These are phyloP conservation scores for Tubosaeta sp. DNA, from an alignment of 768 basidiomycete species.

Conservation along the genomic window DNA sequence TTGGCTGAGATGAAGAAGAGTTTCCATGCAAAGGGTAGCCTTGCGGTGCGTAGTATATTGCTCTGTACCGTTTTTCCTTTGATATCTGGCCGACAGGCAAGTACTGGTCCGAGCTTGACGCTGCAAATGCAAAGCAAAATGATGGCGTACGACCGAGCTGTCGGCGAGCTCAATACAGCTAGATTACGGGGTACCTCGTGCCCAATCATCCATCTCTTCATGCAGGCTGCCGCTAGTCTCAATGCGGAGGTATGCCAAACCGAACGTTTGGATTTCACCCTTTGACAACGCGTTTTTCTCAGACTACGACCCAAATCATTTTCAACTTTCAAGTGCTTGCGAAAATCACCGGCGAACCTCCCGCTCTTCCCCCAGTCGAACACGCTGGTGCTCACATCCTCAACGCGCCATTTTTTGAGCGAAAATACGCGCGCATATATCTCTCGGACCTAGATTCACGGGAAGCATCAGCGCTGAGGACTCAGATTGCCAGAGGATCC, in stretches of 20 bases:
- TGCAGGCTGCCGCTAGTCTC: slow-evolving; percentile 60
- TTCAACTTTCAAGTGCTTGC: slow-evolving; percentile 70
- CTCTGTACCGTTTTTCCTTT: background rate
- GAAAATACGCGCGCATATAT: slow-evolving; percentile 80
- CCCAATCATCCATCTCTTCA: slow-evolving; percentile 69
- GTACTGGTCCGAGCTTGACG: slow-evolving; percentile 51
- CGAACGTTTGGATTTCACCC: background rate
- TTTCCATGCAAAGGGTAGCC: slow-evolving; percentile 50
- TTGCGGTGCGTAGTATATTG: slow-evolving; percentile 41
- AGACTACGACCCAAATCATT: slow-evolving; percentile 57
- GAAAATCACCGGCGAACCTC: slow-evolving; percentile 75
- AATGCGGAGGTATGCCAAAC: slow-evolving; percentile 45
- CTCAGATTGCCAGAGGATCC: slow-evolving; percentile 74
- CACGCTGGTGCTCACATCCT: slow-evolving; percentile 80
- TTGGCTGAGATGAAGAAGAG: slow-evolving; percentile 60
- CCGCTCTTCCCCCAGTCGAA: slow-evolving; percentile 67
- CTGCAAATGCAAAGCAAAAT: slow-evolving; percentile 89
- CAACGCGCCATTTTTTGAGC: slow-evolving; percentile 73
- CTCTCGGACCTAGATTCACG: slow-evolving; percentile 60
- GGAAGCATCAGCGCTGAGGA: slow-evolving; percentile 60
- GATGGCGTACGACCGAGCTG: slow-evolving; percentile 90
- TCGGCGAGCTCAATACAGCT: slow-evolving; percentile 72
- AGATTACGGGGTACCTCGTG: slow-evolving; percentile 68
- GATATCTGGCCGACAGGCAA: slow-evolving; percentile 28
- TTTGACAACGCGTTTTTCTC: slow-evolving; percentile 4